phyloP scores from a whole-genome alignment of 352 stramenopile genomes.

The Phytophthora pseudosyringae region DNA sequence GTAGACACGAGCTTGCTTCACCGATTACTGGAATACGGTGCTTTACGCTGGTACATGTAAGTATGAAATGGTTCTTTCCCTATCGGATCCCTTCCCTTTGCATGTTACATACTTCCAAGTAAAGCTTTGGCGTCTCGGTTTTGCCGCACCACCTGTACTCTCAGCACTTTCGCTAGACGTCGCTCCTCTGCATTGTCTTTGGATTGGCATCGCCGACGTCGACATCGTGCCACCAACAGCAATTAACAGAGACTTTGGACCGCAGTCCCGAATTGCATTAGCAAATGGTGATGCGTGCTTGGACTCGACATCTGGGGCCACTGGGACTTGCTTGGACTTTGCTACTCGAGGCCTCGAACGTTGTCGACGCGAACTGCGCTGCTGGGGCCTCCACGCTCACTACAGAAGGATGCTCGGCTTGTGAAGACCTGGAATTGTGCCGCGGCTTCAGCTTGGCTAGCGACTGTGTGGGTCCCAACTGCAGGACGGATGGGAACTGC shows the following conservation, averaged over 20 bases:
- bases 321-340: not conserved
- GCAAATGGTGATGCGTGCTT: conserved; percentile 3
- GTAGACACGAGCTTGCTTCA: too few relatives aligned
- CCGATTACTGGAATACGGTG: too few relatives aligned
- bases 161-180: conserved; percentile 14
- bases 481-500: conserved; percentile 23
- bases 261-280: conserved; percentile 2
- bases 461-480: conserved; percentile 22
- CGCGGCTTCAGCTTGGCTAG: conserved; percentile 10
- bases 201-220: not conserved
- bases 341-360: not conserved
- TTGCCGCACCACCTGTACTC: conserved; percentile 11
- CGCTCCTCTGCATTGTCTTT: conserved; percentile 17
- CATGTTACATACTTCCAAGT: too few relatives aligned
- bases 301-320: conserved; percentile 4
- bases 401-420: conserved; percentile 25
- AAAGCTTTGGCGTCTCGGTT: conserved; percentile 3
- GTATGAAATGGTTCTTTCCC: too few relatives aligned
- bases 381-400: conserved; percentile 22
- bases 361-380: conserved; percentile 11
- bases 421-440: conserved; percentile 17
- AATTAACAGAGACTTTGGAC: too few relatives aligned
- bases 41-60: too few relatives aligned
- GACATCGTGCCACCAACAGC: not conserved
- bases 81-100: too few relatives aligned